Base-by-base conservation (phyloP, 2,329 filamentous ascomycete species). In the Scortechinia acanthostroma region DNA sequence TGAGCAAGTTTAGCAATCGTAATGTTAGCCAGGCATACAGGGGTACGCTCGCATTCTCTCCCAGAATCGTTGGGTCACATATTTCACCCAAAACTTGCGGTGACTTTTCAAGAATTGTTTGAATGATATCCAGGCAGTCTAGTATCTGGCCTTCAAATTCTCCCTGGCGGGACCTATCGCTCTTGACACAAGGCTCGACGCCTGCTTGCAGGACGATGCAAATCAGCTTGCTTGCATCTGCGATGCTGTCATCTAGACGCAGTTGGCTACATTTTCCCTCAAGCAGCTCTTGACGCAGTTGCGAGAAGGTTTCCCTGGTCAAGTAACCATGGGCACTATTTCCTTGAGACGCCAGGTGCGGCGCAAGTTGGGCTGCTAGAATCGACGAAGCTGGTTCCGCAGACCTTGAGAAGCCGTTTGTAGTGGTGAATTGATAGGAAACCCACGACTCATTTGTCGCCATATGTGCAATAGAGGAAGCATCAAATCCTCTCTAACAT, bases 131-230 rank as follows among this genome's bases (percentile, higher is more conserved):
- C 44, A 83, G 66, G 56, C 77, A 81, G 52, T 77, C 71, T 42
- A 64, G 49, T 13, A 19, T 19, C 17, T 40, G 35, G 25, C 25
- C 25, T 30, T 30, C 25, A n/a, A n/a, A n/a, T n/a, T n/a, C n/a
- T n/a, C n/a, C n/a, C 20, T 61, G 61, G 50, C 75, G 71, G 3
- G 65, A 66, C 47, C 74, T 64, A 42, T 73, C 64, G 44, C 64
- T 56, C 25, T 63, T 59, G 6, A 70, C 57, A 14, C 62, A 15
- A 13, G 35, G 61, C 47, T 75, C 71, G 16, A 83, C 61, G 17
- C 79, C 79, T 43, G 76, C 76, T 60, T 80, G 74, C n/a, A 74
- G 62, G 35, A 82, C 71, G 45, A 83, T 75, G 49, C 68, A 73
- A 47, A 83, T 70, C 30, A 83, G 65, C 49, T 75, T 74, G 50